phyloP scores from a whole-genome alignment of 2,329 filamentous ascomycete genomes.

The Pseudocercospora cruenta region DNA sequence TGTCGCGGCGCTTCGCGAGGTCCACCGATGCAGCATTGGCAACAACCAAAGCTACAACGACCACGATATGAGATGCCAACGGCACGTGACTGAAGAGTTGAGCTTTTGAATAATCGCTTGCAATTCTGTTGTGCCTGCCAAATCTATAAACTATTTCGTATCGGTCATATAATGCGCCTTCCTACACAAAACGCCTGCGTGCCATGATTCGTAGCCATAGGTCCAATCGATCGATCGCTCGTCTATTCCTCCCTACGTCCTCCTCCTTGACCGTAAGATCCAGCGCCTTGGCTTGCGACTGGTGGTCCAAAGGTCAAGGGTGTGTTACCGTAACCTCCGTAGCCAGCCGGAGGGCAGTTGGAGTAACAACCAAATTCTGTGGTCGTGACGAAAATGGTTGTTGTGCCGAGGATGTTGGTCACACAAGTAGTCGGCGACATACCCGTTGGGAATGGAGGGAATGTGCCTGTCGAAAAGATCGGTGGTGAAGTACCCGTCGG shows the following conservation, averaged over 20 bases:
- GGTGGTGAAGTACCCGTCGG: slow-evolving; percentile 17
- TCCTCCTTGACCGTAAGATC: slow-evolving; percentile 1
- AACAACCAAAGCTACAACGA: background rate
- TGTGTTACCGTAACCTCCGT: slow-evolving; percentile 14
- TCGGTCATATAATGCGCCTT: slow-evolving; percentile 1
- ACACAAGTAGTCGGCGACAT: slow-evolving; percentile 24
- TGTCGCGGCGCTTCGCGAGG: slow-evolving; percentile 4
- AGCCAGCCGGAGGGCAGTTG: slow-evolving; percentile 22
- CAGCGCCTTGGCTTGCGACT: slow-evolving; percentile 1
- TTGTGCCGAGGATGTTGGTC: slow-evolving; percentile 29
- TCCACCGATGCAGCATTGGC: background rate
- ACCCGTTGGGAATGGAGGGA: slow-evolving; percentile 25
- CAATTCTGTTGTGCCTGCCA: background rate
- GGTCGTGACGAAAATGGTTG: slow-evolving; percentile 29
- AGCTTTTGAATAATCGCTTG: background rate
- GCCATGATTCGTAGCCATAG: slow-evolving; percentile 7
- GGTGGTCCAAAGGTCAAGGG: slow-evolving; percentile 24
- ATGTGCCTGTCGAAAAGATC: background rate
- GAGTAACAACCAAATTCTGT: slow-evolving; percentile 29
- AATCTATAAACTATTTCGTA: slow-evolving; percentile 10
- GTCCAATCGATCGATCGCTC: background rate
- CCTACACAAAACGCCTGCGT: slow-evolving; percentile 4
- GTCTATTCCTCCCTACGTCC: background rate
- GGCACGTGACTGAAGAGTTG: background rate
- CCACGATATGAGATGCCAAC: background rate